Evolutionary conservation across 805 yeast species (phyloP).

Genomic region (Pichia eremophila): DNA sequence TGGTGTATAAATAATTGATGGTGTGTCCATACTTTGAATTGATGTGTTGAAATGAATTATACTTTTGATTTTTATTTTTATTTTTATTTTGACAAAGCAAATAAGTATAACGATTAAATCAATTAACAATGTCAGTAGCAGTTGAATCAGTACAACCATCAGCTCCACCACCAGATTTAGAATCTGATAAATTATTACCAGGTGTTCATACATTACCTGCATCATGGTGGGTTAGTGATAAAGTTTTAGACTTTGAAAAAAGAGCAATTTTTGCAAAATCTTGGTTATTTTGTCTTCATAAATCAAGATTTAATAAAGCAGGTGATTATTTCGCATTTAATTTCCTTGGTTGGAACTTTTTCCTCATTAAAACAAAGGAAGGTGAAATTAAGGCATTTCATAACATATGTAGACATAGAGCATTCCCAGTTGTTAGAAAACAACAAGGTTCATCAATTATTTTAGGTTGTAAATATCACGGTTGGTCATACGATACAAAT

Average conservation of each 20-base stretch:
- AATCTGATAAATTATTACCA: conserved; percentile 26
- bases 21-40: no score
- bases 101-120: background rate
- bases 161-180: conserved; percentile 21
- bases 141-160: conserved; percentile 18
- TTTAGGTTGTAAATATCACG: conserved; percentile 54
- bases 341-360: conserved; percentile 45
- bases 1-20: background rate
- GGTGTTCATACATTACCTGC: conserved; percentile 52
- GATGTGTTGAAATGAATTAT: no score
- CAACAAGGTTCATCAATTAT: conserved; percentile 49
- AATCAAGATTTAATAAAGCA: conserved; percentile 43
- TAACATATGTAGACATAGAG: conserved; percentile 58
- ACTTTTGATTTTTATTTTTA: no score
- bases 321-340: conserved; percentile 48
- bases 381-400: conserved; percentile 52
- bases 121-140: conserved; percentile 1
- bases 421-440: conserved; percentile 52
- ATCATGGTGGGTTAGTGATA: conserved; percentile 57
- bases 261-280: conserved; percentile 47
- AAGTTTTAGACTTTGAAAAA: conserved; percentile 49
- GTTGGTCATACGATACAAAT: conserved; percentile 58
- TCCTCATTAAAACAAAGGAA: conserved; percentile 43
- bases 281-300: conserved; percentile 47
- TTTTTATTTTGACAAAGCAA: background rate